Evolutionary conservation across 257 asterid species (phyloP).

Genomic region (Paulownia fortunei): DNA sequence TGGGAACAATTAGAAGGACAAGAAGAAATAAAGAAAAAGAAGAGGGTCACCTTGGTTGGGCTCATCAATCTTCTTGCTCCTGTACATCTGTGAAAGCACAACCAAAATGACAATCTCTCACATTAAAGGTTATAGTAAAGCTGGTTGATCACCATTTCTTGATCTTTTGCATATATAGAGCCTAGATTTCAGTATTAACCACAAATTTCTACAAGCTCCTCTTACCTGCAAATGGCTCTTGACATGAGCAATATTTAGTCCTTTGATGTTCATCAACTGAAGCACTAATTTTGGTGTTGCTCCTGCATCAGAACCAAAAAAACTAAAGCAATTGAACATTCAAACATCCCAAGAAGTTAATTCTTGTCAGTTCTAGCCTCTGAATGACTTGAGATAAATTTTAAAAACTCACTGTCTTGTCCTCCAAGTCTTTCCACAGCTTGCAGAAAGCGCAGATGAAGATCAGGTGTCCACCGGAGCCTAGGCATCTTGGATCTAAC

Average conservation of each 20-base stretch:
- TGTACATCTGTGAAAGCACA: slow-evolving; percentile 64
- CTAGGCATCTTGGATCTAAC: slow-evolving; percentile 87
- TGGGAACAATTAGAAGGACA: too few species aligned
- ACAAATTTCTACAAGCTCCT: background rate
- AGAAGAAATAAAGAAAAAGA: too few species aligned
- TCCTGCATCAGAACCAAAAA: slow-evolving; percentile 56
- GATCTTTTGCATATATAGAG: too few species aligned
- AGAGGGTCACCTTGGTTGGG: slow-evolving; percentile 75
- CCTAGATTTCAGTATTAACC: background rate
- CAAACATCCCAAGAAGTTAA: background rate
- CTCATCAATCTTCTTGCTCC: slow-evolving; percentile 78
- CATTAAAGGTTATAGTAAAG: too few species aligned
- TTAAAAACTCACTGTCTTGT: slow-evolving; percentile 66
- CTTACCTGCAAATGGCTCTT: slow-evolving; percentile 93
- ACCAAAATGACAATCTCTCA: slow-evolving; percentile 9
- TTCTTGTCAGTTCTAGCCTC: background rate
- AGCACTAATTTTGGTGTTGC: slow-evolving; percentile 89
- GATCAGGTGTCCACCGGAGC: slow-evolving; percentile 92
- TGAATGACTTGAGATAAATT: background rate
- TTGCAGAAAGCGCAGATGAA: slow-evolving; percentile 71
- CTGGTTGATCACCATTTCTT: too few species aligned
- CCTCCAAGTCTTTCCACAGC: slow-evolving; percentile 95
- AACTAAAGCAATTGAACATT: too few species aligned
- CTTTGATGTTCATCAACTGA: slow-evolving; percentile 80
- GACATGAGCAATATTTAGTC: slow-evolving; percentile 88